These are phyloP conservation scores for Fusarium algeriense DNA, from an alignment of 2,329 filamentous ascomycete species.

Conservation along the genomic window DNA sequence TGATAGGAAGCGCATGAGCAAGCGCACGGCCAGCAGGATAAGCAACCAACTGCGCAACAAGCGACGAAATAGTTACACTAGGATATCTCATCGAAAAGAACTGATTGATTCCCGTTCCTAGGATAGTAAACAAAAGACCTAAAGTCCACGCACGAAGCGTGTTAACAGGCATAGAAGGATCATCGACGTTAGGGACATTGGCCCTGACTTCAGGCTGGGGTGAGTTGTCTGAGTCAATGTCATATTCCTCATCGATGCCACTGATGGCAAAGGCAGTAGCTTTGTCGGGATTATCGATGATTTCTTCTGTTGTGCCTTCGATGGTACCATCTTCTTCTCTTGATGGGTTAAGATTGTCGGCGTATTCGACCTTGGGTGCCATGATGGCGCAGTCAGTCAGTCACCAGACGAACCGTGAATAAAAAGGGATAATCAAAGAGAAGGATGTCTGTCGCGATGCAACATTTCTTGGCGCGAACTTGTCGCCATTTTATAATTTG, in stretches of 20 bases:
- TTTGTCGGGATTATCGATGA: not conserved
- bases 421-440: fast-evolving
- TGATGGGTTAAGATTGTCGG: not conserved
- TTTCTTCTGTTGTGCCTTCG: conserved; percentile 2
- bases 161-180: not conserved
- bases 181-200: conserved; percentile 6
- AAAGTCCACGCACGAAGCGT: not conserved
- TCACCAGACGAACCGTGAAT: not conserved
- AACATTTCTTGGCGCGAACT: not conserved
- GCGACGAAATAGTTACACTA: not conserved
- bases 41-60: not conserved
- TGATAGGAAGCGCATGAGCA: not conserved
- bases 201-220: conserved; percentile 9
- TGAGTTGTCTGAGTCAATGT: not conserved
- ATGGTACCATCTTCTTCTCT: not conserved
- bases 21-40: not conserved
- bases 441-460: no score
- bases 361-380: not conserved
- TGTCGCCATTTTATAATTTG: not conserved
- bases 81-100: conserved; percentile 11
- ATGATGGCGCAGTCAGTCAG: not conserved
- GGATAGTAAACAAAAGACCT: not conserved
- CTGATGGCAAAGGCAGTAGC: not conserved
- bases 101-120: not conserved
- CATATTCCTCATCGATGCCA: not conserved